Evolutionary conservation across 2,329 filamentous ascomycete species (phyloP).

Genomic region (Fusarium paranaense): DNA sequence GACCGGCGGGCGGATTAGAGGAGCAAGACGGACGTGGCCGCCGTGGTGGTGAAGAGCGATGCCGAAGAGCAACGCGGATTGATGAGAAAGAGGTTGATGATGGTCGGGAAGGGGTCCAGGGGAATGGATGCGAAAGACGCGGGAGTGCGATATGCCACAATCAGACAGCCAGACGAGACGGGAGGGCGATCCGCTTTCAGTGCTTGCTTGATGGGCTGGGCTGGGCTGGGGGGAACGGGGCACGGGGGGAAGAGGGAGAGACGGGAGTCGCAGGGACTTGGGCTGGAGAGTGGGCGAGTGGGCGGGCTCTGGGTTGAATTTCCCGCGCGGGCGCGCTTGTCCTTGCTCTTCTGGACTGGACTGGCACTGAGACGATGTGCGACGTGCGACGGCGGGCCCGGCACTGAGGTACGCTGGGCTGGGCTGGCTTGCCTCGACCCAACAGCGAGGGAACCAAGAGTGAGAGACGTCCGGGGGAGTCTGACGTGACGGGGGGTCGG

Average conservation of each 20-base stretch:
- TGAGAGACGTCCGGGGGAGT: constrained; percentile 28
- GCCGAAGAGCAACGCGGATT: constrained; percentile 38
- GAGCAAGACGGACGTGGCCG: constrained; percentile 30
- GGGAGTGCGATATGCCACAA: constrained; percentile 39
- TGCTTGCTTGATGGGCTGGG: constrained; percentile 13
- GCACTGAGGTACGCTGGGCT: constrained; percentile 25
- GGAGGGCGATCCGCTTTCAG: constrained; percentile 38
- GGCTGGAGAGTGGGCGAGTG: constrained; percentile 35
- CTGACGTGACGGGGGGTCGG: constrained; percentile 33
- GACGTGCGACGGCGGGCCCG: constrained; percentile 32
- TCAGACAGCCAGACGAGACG: constrained; percentile 3
- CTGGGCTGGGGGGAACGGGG: constrained; percentile 6
- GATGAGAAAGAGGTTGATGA: constrained; percentile 36
- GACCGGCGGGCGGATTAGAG: constrained; percentile 30
- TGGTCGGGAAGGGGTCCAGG: constrained; percentile 32
- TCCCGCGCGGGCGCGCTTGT: constrained; percentile 43
- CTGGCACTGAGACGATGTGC: constrained; percentile 16
- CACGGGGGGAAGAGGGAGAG: constrained; percentile 6
- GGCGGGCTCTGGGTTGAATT: constrained; percentile 31
- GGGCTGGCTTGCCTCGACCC: constrained; percentile 6
- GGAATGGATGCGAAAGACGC: constrained; percentile 42
- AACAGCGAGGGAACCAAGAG: constrained; percentile 13
- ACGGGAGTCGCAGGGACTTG: constrained; percentile 33
- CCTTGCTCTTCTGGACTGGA: constrained; percentile 17
- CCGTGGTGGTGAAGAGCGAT: constrained; percentile 19